Base-by-base conservation (phyloP, 257 asterid genomes). In the Salvia hispanica region DNA sequence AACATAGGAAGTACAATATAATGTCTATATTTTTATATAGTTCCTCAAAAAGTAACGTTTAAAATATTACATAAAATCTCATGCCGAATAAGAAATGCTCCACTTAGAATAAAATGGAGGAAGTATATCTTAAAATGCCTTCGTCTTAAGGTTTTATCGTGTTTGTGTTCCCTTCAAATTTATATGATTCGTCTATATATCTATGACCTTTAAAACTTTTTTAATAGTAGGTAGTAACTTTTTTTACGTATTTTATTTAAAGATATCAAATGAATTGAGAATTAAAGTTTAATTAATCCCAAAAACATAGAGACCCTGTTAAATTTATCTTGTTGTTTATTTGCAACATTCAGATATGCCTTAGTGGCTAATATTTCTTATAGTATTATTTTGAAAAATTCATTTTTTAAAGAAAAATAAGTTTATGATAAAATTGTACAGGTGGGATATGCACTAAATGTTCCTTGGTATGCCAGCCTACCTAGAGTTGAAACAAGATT, bases 401-500 rank as follows among this genome's bases (percentile, higher is more conserved):
- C 3, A 44, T 15, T 8, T 37, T 1, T 5, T 4, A 37, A 3
- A 6, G n/a, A 21, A 21, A 43, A 34, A 56, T n/a, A 18, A 18
- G 8, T n/a, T 37, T 6, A 61, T 74, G 16, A 31, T 10, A 31
- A 44, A 51, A 31, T 3, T 9, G 45, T 51, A 9, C 78, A 91
- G 98, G 96, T 93, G 28, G 87, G 86, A 56, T 86, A 85, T 76
- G 87, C 95, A 36, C 78, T 94, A 18, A 95, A 90, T 18, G 74
- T 94, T 36, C 95, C 97, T 3, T 90, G 88, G 92, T 87, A 88
- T 44, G 91, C 90, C 15, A 88, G 82, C 64, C 25, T 94, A 55
- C 93, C 96, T 6, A 86, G 99, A 9, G 16, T 94, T 0, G 99
- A 94, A 69, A 75, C 97, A 3, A 74, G 99, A 67, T 81, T 83